Percentiles rank a stretch among this genome's conserved stretches.
phyloP scores from a whole-genome alignment of 768 basidiomycete genomes.

The Lactarius tabidus region DNA sequence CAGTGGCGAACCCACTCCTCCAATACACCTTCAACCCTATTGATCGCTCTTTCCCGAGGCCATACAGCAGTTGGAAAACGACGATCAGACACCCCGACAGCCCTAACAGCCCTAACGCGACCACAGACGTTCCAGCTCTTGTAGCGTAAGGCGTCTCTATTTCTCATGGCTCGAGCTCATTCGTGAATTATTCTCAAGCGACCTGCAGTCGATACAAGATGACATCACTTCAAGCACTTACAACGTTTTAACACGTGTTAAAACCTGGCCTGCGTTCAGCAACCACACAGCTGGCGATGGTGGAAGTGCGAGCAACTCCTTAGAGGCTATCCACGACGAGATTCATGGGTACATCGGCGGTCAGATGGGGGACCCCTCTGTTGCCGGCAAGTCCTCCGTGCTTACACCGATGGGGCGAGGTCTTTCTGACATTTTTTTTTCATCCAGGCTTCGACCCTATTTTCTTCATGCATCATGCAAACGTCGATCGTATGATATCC shows the following conservation, averaged over 20 bases:
- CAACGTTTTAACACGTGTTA: constrained; percentile 37
- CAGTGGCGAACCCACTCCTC: constrained; percentile 35
- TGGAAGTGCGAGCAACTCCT: constrained; percentile 40
- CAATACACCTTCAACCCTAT: constrained; percentile 38
- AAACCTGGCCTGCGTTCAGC: constrained; percentile 45
- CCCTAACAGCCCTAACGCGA: constrained; percentile 5
- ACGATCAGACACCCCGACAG: constrained; percentile 19
- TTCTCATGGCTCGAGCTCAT: background rate
- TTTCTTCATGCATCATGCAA: constrained; percentile 52
- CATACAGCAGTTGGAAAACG: constrained; percentile 10
- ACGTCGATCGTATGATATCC: constrained; percentile 49
- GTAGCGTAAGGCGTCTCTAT: constrained; percentile 28
- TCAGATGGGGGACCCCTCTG: constrained; percentile 23
- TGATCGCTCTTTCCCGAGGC: constrained; percentile 14
- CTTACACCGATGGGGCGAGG: constrained; percentile 38
- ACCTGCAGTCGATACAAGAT: constrained; percentile 5
- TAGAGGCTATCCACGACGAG: constrained; percentile 48
- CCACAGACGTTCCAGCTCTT: constrained; percentile 31
- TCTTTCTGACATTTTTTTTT: constrained; percentile 26
- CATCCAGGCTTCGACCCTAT: constrained; percentile 48
- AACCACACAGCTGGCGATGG: constrained; percentile 40
- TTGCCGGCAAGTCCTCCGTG: constrained; percentile 38
- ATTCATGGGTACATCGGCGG: constrained; percentile 37
- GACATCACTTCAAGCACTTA: constrained; percentile 23
- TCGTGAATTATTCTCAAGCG: background rate